phyloP scores from a whole-genome alignment of 164 flowering plant species.

The Piper betle region DNA sequence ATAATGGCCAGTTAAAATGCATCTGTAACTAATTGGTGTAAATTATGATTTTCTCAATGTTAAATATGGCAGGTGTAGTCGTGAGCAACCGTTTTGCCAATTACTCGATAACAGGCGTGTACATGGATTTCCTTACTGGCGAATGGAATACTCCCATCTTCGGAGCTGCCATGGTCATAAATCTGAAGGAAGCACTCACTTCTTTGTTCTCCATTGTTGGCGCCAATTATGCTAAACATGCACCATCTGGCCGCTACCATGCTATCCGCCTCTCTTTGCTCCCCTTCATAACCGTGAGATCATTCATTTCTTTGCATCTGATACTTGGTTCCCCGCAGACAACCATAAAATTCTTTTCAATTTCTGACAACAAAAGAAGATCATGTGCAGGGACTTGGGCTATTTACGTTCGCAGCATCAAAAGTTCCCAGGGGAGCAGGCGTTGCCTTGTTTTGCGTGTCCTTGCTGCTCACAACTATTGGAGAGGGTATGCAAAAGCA shows the following conservation, averaged over 20 bases:
- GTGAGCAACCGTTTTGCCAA: neutral
- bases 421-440: neutral
- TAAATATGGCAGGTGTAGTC: slow-evolving; percentile 1
- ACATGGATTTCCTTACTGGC: too few species aligned
- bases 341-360: too few species aligned
- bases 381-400: slow-evolving; percentile 3
- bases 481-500: slow-evolving; percentile 12
- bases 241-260: neutral
- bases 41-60: too few species aligned
- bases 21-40: too few species aligned
- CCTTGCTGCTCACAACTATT: slow-evolving; percentile 10
- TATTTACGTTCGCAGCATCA: slow-evolving; percentile 1
- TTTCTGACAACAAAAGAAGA: neutral
- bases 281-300: neutral
- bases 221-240: neutral
- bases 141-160: too few species aligned
- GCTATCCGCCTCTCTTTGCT: neutral
- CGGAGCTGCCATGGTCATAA: too few species aligned
- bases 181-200: too few species aligned
- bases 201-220: neutral
- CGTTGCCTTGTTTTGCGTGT: slow-evolving; percentile 1
- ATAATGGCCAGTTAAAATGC: too few species aligned
- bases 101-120: neutral
- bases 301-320: neutral
- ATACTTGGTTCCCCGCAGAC: neutral